phyloP scores from a whole-genome alignment of 176 grass and related monocot species.

The Triticum monococcum region DNA sequence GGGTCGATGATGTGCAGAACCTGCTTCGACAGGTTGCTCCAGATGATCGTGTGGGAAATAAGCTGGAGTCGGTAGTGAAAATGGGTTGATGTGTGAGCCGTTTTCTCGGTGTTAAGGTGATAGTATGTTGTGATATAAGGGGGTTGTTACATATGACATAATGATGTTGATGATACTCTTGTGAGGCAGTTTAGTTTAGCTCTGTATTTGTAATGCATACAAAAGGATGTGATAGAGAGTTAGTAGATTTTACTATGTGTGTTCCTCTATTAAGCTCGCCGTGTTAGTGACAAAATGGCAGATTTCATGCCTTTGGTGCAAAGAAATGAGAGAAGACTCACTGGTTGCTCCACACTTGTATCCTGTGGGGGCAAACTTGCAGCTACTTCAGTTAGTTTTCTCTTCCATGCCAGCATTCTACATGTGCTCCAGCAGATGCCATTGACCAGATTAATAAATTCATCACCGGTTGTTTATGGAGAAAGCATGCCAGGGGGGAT shows the following conservation, averaged over 20 bases:
- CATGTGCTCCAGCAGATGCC: not conserved
- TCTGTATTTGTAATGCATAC: slow-evolving; percentile 26
- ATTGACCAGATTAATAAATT: no score
- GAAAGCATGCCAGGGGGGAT: not conserved
- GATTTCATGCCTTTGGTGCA: no score
- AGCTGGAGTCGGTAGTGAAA: slow-evolving; percentile 46
- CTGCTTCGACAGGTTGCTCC: slow-evolving; percentile 64
- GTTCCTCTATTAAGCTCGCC: no score
- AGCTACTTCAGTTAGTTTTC: not conserved
- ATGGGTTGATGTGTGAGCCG: slow-evolving; percentile 33
- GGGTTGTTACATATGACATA: not conserved
- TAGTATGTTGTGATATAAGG: slow-evolving; percentile 20
- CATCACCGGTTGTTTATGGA: not conserved
- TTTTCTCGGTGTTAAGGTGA: slow-evolving; percentile 2
- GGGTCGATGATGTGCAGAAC: slow-evolving; percentile 88
- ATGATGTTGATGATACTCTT: not conserved
- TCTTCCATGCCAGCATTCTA: not conserved
- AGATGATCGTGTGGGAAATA: slow-evolving; percentile 40
- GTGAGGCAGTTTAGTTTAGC: not conserved
- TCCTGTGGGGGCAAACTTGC: no score
- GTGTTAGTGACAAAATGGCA: no score
- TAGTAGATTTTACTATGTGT: no score
- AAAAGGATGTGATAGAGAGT: not conserved
- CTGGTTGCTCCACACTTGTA: no score
- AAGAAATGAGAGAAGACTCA: no score